A percentile compares a stretch with the other conserved stretches of the same genome.
These are phyloP conservation scores for Starmerella vaccinii DNA, from an alignment of 805 yeast species.

Conservation along the genomic window DNA sequence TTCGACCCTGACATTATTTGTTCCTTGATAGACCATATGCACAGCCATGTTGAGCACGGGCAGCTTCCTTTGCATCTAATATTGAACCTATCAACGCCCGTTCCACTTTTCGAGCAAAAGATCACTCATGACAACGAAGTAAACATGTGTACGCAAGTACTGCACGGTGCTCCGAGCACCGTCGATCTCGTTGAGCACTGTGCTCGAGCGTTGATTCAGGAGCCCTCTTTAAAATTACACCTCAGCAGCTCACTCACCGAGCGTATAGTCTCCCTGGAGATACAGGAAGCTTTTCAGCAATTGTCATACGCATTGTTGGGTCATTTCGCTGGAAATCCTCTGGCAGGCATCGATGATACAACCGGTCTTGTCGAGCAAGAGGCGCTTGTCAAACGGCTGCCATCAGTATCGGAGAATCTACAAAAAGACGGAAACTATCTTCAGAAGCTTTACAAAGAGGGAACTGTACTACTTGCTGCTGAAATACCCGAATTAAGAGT, in stretches of 20 bases:
- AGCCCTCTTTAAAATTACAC: constrained; percentile 2
- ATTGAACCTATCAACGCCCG: constrained; percentile 31
- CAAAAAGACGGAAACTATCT: background rate
- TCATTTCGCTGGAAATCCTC: constrained; percentile 33
- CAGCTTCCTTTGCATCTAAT: constrained; percentile 30
- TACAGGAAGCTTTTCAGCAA: constrained; percentile 20
- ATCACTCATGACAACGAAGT: constrained; percentile 26
- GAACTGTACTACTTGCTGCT: constrained; percentile 16
- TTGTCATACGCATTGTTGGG: constrained; percentile 30
- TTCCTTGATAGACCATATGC: constrained; percentile 29
- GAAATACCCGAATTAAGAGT: constrained; percentile 38
- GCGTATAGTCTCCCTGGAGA: background rate
- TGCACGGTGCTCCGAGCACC: constrained; percentile 10
- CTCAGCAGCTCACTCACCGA: constrained; percentile 6
- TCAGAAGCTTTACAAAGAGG: background rate
- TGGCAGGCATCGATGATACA: constrained; percentile 23
- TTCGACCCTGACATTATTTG: constrained; percentile 29
- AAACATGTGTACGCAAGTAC: constrained; percentile 20
- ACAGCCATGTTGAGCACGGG: constrained; percentile 25
- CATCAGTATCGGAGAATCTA: constrained; percentile 29
- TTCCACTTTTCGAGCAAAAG: constrained; percentile 31
- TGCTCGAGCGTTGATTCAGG: background rate
- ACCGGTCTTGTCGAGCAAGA: constrained; percentile 17
- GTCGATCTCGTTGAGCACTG: constrained; percentile 13
- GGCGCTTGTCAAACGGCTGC: constrained; percentile 23